phyloP scores from a whole-genome alignment of 805 yeast genomes.

The Hanseniaspora occidentalis region DNA sequence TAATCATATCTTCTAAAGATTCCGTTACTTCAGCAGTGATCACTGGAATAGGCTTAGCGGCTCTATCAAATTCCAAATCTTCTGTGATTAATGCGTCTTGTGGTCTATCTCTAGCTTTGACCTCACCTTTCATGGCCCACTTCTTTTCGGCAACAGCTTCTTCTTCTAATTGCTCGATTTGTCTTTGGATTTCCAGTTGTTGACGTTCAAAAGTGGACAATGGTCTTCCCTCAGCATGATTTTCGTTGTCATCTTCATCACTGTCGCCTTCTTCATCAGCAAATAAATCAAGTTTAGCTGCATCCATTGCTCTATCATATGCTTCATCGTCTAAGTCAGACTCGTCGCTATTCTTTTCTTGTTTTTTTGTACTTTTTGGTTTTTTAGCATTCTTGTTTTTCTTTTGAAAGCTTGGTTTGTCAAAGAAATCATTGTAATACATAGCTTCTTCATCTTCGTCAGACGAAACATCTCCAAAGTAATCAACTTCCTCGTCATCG shows the following conservation, averaged over 20 bases:
- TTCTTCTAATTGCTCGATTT: constrained; percentile 67
- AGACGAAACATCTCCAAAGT: constrained; percentile 39
- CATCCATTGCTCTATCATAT: constrained; percentile 44
- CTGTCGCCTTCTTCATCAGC: constrained; percentile 28
- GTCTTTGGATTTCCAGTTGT: constrained; percentile 61
- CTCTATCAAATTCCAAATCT: constrained; percentile 80
- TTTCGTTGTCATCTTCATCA: constrained; percentile 11
- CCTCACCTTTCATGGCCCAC: constrained; percentile 95
- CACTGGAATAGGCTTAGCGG: constrained; percentile 91
- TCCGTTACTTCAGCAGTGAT: constrained; percentile 84
- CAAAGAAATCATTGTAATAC: constrained; percentile 58
- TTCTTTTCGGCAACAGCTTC: constrained; percentile 83
- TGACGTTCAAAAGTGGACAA: constrained; percentile 75
- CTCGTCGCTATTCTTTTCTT: constrained; percentile 22
- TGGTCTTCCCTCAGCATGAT: constrained; percentile 10
- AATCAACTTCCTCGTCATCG: constrained; percentile 32
- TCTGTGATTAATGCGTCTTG: constrained; percentile 73
- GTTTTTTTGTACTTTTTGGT: constrained; percentile 4
- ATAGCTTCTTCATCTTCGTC: constrained; percentile 45
- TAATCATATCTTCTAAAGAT: constrained; percentile 75
- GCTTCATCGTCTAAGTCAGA: constrained; percentile 47
- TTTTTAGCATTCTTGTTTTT: constrained; percentile 5
- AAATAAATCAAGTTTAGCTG: constrained; percentile 52
- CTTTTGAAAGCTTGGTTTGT: no score
- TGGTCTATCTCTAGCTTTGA: constrained; percentile 68